Evolutionary conservation across 2,329 filamentous ascomycete genomes (phyloP).

Genomic region (Fusarium xylarioides): DNA sequence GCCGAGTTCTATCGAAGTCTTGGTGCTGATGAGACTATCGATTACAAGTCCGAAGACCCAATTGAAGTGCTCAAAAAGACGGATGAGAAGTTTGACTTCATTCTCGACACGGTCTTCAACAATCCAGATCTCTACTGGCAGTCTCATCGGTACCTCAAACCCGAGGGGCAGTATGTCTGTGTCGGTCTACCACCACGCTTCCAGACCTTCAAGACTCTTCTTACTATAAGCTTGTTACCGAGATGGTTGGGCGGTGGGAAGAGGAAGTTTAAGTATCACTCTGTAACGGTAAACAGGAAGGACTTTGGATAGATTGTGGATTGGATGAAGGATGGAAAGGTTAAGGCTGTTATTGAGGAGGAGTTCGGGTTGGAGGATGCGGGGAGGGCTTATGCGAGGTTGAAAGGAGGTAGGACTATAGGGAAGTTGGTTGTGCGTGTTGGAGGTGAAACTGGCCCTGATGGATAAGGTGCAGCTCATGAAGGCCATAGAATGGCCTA

Average conservation of each 20-base stretch:
- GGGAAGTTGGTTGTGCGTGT: conserved; percentile 27
- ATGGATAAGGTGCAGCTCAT: neutral
- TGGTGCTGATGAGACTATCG: conserved; percentile 12
- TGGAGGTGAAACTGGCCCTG: neutral
- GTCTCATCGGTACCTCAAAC: conserved; percentile 15
- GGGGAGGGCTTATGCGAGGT: neutral
- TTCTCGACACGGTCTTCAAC: conserved; percentile 24
- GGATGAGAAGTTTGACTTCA: neutral
- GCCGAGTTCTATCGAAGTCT: conserved; percentile 5
- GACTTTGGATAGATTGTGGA: conserved; percentile 14
- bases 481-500: neutral
- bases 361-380: conserved; percentile 17
- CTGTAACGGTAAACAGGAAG: conserved; percentile 12
- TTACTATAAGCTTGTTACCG: conserved; percentile 19
- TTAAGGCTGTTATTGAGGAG: conserved; percentile 10
- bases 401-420: conserved; percentile 5
- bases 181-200: conserved; percentile 8
- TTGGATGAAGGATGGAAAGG: conserved; percentile 13
- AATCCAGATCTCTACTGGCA: conserved; percentile 25
- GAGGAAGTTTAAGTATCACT: conserved; percentile 26
- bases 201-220: conserved; percentile 6
- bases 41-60: conserved; percentile 7
- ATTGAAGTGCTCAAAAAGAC: neutral
- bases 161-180: conserved; percentile 10
- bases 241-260: conserved; percentile 25